These are phyloP conservation scores for Piper betle DNA, from an alignment of 164 flowering plant species.

Conservation along the genomic window DNA sequence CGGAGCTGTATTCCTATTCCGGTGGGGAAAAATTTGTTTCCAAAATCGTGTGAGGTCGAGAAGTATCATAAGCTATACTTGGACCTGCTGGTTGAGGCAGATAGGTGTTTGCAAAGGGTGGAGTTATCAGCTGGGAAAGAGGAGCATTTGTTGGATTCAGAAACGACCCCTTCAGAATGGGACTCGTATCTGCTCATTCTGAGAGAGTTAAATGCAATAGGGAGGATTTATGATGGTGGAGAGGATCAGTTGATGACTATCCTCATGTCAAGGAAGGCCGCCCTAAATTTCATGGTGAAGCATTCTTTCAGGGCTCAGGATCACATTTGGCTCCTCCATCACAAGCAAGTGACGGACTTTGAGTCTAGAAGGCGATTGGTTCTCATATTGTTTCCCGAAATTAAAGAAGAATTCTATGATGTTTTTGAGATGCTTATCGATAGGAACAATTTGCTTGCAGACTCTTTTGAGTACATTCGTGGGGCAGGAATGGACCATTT, in stretches of 20 bases:
- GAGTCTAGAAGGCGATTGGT: conserved; percentile 66
- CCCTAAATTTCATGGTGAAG: conserved; percentile 37
- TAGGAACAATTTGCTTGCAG: conserved; percentile 58
- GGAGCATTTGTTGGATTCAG: conserved; percentile 19
- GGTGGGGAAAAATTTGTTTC: conserved; percentile 8
- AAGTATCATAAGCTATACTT: conserved; percentile 28
- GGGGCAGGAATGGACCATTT: conserved; percentile 36
- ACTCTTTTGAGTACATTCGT: conserved; percentile 70
- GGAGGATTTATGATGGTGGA: conserved; percentile 40
- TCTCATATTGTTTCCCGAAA: conserved; percentile 71
- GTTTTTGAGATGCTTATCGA: conserved; percentile 90
- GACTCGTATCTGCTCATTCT: conserved; percentile 46
- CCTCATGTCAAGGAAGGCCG: conserved; percentile 31
- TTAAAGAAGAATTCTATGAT: conserved; percentile 72
- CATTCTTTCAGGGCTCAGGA: conserved; percentile 48
- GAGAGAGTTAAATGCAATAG: conserved; percentile 43
- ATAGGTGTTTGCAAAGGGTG: conserved; percentile 32
- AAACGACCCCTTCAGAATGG: conserved; percentile 16
- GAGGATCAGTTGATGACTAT: conserved; percentile 30
- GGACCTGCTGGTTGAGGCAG: conserved; percentile 33
- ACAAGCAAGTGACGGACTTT: conserved; percentile 60
- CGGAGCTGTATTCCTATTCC: conserved; percentile 18
- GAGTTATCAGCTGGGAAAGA: conserved; percentile 18
- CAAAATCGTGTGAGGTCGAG: conserved; percentile 21
- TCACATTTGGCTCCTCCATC: conserved; percentile 60